A percentile compares a stretch with the other conserved stretches of the same genome.
Evolutionary conservation across 2,329 filamentous ascomycete species (phyloP).

Genomic region (Calonectria multiphialidica): DNA sequence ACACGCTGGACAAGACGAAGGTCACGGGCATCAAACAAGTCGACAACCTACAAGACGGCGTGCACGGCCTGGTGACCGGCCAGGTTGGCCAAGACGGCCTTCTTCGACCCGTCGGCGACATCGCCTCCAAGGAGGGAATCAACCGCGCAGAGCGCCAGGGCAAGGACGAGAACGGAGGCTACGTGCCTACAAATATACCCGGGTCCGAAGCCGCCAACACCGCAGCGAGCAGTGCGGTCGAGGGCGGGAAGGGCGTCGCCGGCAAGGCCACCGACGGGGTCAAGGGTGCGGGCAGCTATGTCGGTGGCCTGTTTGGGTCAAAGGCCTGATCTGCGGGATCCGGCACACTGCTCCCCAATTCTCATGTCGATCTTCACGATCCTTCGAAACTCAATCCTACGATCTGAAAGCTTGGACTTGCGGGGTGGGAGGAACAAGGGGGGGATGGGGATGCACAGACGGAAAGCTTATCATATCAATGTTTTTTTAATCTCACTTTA

Average conservation of each 20-base stretch:
- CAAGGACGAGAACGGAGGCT: conserved; percentile 70
- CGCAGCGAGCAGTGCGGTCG: conserved; percentile 42
- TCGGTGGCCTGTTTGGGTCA: conserved; percentile 50
- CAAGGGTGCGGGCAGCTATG: conserved; percentile 45
- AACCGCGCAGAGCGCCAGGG: conserved; percentile 75
- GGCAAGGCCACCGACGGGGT: conserved; percentile 40
- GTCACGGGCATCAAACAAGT: conserved; percentile 75
- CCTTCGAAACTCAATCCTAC: background rate
- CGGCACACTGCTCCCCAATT: background rate
- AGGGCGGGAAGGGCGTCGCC: conserved; percentile 48
- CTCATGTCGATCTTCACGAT: background rate
- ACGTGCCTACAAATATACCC: conserved; percentile 51
- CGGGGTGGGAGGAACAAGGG: background rate
- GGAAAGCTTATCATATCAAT: background rate
- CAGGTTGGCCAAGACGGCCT: conserved; percentile 78
- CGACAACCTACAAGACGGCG: conserved; percentile 76
- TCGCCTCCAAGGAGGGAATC: conserved; percentile 72
- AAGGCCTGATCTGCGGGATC: background rate
- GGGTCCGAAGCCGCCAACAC: conserved; percentile 43
- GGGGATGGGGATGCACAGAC: background rate
- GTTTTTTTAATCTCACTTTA: background rate
- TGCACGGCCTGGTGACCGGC: conserved; percentile 71
- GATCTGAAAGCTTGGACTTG: background rate
- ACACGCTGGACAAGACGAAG: conserved; percentile 77
- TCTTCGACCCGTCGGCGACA: conserved; percentile 72